phyloP scores from a whole-genome alignment of 768 basidiomycete species.

The Rhizopogon sp. region DNA sequence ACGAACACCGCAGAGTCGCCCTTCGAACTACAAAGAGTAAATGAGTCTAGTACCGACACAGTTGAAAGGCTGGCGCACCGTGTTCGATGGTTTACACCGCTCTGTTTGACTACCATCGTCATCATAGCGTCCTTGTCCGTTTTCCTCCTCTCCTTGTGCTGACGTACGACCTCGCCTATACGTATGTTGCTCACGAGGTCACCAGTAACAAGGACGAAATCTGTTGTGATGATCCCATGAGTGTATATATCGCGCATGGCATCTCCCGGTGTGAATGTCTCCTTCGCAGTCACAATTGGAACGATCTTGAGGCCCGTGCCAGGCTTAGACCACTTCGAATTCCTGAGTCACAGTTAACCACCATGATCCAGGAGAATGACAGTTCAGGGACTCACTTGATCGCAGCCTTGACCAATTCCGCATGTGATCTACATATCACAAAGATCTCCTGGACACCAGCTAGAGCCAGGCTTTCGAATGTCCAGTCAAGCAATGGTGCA shows the following conservation, averaged over 20 bases:
- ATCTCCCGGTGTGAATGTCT: constrained; percentile 85
- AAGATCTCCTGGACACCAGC: constrained; percentile 96
- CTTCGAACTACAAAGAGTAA: constrained; percentile 41
- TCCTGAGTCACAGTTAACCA: constrained; percentile 34
- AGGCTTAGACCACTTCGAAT: constrained; percentile 82
- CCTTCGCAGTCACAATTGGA: constrained; percentile 80
- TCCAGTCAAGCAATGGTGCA: constrained; percentile 91
- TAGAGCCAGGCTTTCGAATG: constrained; percentile 90
- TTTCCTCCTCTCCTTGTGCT: constrained; percentile 83
- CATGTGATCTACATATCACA: constrained; percentile 89
- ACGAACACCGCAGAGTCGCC: constrained; percentile 79
- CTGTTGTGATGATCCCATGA: constrained; percentile 82
- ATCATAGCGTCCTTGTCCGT: constrained; percentile 91
- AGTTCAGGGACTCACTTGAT: constrained; percentile 53
- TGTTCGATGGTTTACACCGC: constrained; percentile 65
- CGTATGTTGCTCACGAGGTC: constrained; percentile 92
- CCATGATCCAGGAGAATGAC: constrained; percentile 3
- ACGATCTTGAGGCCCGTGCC: constrained; percentile 77
- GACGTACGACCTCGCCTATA: constrained; percentile 83
- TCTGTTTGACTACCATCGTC: constrained; percentile 91
- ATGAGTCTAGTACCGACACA: not conserved
- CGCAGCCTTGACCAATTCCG: constrained; percentile 77
- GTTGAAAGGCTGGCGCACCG: constrained; percentile 40
- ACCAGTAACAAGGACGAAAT: constrained; percentile 88
- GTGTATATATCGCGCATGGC: constrained; percentile 93